Conservation (phyloP, 495 filamentous ascomycete genomes). For the Podospora fimiseda region DNA sequence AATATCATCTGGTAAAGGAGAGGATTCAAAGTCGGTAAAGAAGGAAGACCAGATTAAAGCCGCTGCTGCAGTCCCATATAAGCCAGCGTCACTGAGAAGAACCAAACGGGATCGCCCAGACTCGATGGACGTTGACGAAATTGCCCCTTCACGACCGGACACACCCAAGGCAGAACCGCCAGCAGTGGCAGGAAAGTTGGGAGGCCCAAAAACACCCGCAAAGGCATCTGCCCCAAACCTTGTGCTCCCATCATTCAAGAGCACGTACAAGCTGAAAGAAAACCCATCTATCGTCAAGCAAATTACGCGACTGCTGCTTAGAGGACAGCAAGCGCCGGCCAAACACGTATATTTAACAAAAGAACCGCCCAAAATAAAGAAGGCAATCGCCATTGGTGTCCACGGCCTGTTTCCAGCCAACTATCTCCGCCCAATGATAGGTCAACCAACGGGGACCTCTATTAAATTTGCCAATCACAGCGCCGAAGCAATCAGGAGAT, state of each 20-base stretch:
- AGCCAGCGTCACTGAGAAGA: slow-evolving; percentile 29
- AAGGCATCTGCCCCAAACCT: slow-evolving; percentile 51
- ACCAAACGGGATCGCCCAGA: slow-evolving; percentile 44
- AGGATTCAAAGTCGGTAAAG: slow-evolving; percentile 13
- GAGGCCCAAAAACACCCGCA: slow-evolving; percentile 24
- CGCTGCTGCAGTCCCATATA: neutral
- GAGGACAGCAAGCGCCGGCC: slow-evolving; percentile 51
- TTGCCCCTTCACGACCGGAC: slow-evolving; percentile 25
- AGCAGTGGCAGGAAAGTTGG: slow-evolving; percentile 19
- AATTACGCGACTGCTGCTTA: slow-evolving; percentile 59
- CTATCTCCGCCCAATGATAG: slow-evolving; percentile 76
- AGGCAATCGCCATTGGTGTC: slow-evolving; percentile 84
- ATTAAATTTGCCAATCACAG: slow-evolving; percentile 87
- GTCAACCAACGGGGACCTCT: slow-evolving; percentile 92
- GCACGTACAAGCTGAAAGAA: slow-evolving; percentile 60
- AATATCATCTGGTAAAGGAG: slow-evolving; percentile 25
- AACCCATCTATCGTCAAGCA: slow-evolving; percentile 67
- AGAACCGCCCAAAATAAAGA: slow-evolving; percentile 64
- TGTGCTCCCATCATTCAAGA: slow-evolving; percentile 60
- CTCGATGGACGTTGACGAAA: slow-evolving; percentile 42
- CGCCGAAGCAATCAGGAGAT: slow-evolving; percentile 74
- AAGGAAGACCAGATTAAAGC: slow-evolving; percentile 18
- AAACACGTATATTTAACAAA: slow-evolving; percentile 69
- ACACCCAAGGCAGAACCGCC: slow-evolving; percentile 32
- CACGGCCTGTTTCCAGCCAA: slow-evolving; percentile 91